A percentile compares a stretch with the other conserved stretches of the same genome.
phyloP scores from a whole-genome alignment of 192 early-diverging fungal species.

The Coemansia sp. region DNA sequence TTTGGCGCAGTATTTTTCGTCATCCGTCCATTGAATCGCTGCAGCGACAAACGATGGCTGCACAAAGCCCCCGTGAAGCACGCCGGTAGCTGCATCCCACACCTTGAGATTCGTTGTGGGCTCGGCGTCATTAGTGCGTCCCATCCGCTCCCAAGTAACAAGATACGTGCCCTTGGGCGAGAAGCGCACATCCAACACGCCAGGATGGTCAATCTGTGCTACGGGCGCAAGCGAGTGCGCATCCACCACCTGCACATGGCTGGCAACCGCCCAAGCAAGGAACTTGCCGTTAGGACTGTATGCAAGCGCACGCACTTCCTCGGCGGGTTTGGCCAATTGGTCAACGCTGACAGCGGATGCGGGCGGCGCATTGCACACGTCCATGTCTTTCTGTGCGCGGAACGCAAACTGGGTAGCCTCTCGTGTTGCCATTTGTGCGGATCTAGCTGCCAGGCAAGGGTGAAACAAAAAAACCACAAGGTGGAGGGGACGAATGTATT shows the following conservation, averaged over 20 bases:
- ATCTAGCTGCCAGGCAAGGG: conserved; percentile 7
- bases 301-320: conserved; percentile 44
- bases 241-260: conserved; percentile 69
- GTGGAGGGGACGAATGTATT: neutral
- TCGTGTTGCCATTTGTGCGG: conserved; percentile 27
- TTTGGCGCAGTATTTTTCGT: conserved; percentile 84
- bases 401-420: conserved; percentile 48
- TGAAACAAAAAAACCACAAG: conserved; percentile 7
- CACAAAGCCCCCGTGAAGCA: conserved; percentile 69
- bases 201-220: conserved; percentile 62
- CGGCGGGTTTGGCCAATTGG: conserved; percentile 23
- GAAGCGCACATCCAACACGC: conserved; percentile 85
- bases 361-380: conserved; percentile 45
- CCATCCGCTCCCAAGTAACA: conserved; percentile 81
- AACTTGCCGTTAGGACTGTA: conserved; percentile 76
- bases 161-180: conserved; percentile 89
- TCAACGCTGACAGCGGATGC: conserved; percentile 9
- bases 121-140: conserved; percentile 58
- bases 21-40: conserved; percentile 91
- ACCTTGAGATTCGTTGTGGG: conserved; percentile 79
- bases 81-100: conserved; percentile 75
- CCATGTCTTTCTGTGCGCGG: conserved; percentile 44
- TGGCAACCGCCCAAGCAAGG: conserved; percentile 66
- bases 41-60: conserved; percentile 79
- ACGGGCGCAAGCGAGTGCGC: conserved; percentile 64